These are phyloP conservation scores for Trypanosoma cruzi DNA, from an alignment of 208 protist species.

Conservation along the genomic window DNA sequence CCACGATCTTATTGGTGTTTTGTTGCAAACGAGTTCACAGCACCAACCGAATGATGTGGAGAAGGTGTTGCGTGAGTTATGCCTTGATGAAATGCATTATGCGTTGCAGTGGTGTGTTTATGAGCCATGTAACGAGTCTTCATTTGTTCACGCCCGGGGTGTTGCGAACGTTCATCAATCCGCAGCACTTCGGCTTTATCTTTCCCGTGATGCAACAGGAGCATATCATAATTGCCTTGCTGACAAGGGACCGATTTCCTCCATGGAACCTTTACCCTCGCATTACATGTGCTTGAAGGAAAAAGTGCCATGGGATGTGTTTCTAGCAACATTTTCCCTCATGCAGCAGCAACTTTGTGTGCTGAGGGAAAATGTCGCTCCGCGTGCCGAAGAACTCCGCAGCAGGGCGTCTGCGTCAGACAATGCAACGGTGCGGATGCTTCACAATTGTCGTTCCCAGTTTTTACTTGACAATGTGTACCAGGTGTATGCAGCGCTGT, in stretches of 20 bases:
- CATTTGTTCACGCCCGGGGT: slow-evolving; percentile 59
- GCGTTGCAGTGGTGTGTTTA: slow-evolving; percentile 60
- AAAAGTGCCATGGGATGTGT: slow-evolving; percentile 40
- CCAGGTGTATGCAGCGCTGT: slow-evolving; percentile 53
- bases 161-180: slow-evolving; percentile 53
- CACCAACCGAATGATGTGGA: not conserved
- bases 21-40: slow-evolving; percentile 24
- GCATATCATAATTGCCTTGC: slow-evolving; percentile 1
- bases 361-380: slow-evolving; percentile 21
- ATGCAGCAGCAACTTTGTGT: slow-evolving; percentile 35
- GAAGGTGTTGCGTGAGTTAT: slow-evolving; percentile 33
- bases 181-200: slow-evolving; percentile 26
- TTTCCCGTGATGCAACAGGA: slow-evolving; percentile 6
- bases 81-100: slow-evolving; percentile 57
- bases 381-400: slow-evolving; percentile 19
- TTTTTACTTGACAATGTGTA: slow-evolving; percentile 71
- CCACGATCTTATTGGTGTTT: slow-evolving; percentile 38
- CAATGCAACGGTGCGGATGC: slow-evolving; percentile 11
- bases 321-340: slow-evolving; percentile 44
- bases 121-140: slow-evolving; percentile 76
- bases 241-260: not conserved
- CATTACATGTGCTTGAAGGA: slow-evolving; percentile 17
- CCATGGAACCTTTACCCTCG: not conserved
- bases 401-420: slow-evolving; percentile 8
- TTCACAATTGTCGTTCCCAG: slow-evolving; percentile 42